Conservation (phyloP, 2,329 filamentous ascomycete genomes). For the Exophiala phaeomuriformis region DNA sequence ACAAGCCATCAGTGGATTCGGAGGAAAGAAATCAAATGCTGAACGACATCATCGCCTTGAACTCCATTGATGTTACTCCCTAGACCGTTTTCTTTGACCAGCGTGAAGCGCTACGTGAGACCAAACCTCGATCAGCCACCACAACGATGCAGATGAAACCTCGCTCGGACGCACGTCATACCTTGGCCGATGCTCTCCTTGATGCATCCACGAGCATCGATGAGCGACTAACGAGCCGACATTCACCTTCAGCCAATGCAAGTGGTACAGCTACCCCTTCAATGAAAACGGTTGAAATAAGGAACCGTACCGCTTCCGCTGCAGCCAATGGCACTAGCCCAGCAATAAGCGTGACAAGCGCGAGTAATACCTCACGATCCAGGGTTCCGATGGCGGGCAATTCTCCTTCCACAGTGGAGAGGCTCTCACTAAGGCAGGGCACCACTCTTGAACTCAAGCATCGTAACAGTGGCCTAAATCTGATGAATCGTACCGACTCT, state of each 20-base stretch:
- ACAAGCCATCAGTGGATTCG: conserved; percentile 53
- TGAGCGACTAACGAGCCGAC: conserved; percentile 34
- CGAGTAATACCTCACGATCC: conserved; percentile 11
- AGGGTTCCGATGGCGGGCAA: conserved; percentile 7
- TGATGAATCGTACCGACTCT: conserved; percentile 52
- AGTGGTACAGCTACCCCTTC: conserved; percentile 17
- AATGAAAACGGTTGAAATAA: conserved; percentile 18
- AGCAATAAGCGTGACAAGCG: conserved; percentile 14
- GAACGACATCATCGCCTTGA: conserved; percentile 65
- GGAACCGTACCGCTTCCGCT: conserved; percentile 2
- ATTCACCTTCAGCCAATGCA: conserved; percentile 10
- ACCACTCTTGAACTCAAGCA: conserved; percentile 34
- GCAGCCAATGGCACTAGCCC: conserved; percentile 3
- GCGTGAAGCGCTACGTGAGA: conserved; percentile 31
- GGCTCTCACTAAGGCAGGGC: conserved; percentile 22
- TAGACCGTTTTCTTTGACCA: conserved; percentile 93
- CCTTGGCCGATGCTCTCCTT: conserved; percentile 80
- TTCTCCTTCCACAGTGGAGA: conserved; percentile 14
- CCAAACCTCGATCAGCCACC: conserved; percentile 28
- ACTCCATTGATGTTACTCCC: conserved; percentile 67
- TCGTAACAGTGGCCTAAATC: conserved; percentile 51
- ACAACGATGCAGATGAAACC: conserved; percentile 25
- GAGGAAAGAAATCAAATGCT: conserved; percentile 35
- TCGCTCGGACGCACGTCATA: conserved; percentile 52
- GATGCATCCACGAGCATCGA: conserved; percentile 89